A percentile compares a stretch with the other conserved stretches of the same genome.
Evolutionary conservation across 352 stramenopile species (phyloP).

Genomic region (Aphanomyces cochlioides): DNA sequence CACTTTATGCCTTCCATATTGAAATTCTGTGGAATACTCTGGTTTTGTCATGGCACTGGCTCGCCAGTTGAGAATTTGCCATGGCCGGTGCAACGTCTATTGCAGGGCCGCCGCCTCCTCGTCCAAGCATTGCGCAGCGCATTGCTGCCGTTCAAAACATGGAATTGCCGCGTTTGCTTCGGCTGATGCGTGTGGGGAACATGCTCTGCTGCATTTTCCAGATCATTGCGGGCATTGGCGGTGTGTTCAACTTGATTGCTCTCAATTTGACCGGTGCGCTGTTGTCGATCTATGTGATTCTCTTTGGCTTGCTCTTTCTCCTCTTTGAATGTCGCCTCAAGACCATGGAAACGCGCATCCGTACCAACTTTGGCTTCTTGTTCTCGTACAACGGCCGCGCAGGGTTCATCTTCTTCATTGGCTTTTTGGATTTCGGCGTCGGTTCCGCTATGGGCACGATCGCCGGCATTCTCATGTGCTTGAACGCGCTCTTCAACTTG

Average conservation of each 20-base stretch:
- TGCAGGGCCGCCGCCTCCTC: conserved; percentile 1
- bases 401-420: conserved; percentile 53
- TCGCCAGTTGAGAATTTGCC: no score
- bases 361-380: conserved; percentile 57
- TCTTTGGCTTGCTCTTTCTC: conserved; percentile 68
- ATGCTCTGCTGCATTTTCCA: conserved; percentile 75
- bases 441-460: conserved; percentile 58
- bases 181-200: conserved; percentile 83
- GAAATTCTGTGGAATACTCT: no score
- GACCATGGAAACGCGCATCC: conserved; percentile 44
- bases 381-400: conserved; percentile 53
- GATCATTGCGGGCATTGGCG: conserved; percentile 74
- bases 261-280: conserved; percentile 86
- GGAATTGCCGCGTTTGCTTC: conserved; percentile 78
- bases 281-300: conserved; percentile 86
- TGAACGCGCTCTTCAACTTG: conserved; percentile 82
- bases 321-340: conserved; percentile 53
- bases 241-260: conserved; percentile 84
- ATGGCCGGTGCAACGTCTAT: not conserved
- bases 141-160: conserved; percentile 89
- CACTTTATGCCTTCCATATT: no score
- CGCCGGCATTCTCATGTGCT: conserved; percentile 75
- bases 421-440: conserved; percentile 57
- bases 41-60: no score
- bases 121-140: conserved; percentile 6